Evolutionary conservation across 2,329 filamentous ascomycete genomes (phyloP).

Genomic region (Proliferodiscus dingleyae): DNA sequence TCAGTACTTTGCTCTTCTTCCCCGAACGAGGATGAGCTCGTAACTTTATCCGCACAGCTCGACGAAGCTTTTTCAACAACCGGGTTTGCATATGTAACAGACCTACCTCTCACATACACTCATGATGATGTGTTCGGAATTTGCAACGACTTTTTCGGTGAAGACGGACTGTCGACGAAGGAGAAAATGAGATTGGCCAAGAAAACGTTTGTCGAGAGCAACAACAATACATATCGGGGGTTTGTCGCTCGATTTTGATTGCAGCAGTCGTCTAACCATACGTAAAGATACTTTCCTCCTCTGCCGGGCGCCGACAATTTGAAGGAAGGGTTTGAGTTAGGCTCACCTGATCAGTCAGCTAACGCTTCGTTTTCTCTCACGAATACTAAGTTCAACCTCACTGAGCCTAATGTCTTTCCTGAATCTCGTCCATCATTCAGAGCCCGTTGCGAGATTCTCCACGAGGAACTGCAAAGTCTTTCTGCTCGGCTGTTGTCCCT

Average conservation of each 20-base stretch:
- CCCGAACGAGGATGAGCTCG: slow-evolving; percentile 26
- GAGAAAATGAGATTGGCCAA: slow-evolving; percentile 40
- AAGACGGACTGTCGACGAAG: slow-evolving; percentile 27
- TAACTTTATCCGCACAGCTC: slow-evolving; percentile 34
- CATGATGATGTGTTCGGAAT: slow-evolving; percentile 40
- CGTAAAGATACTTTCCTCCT: slow-evolving; percentile 39
- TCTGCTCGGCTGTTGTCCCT: slow-evolving; percentile 36
- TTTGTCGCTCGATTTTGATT: slow-evolving; percentile 10
- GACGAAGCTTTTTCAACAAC: slow-evolving; percentile 40
- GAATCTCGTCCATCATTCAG: slow-evolving; percentile 19
- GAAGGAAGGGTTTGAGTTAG: slow-evolving; percentile 44
- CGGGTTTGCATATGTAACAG: slow-evolving; percentile 43
- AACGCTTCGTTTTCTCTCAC: slow-evolving; percentile 17
- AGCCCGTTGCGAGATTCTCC: slow-evolving; percentile 33
- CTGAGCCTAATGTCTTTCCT: slow-evolving; percentile 40
- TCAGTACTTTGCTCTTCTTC: slow-evolving; percentile 28
- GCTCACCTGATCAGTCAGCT: slow-evolving; percentile 24
- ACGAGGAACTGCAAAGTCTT: slow-evolving; percentile 37
- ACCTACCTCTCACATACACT: slow-evolving; percentile 37
- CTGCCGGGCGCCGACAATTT: slow-evolving; percentile 38
- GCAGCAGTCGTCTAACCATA: not conserved
- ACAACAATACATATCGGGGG: slow-evolving; percentile 42
- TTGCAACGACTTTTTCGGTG: slow-evolving; percentile 35
- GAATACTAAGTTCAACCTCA: slow-evolving; percentile 31
- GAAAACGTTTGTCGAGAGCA: slow-evolving; percentile 35